These are phyloP conservation scores for Ramaria sp. DNA, from an alignment of 768 basidiomycete genomes.

Conservation along the genomic window DNA sequence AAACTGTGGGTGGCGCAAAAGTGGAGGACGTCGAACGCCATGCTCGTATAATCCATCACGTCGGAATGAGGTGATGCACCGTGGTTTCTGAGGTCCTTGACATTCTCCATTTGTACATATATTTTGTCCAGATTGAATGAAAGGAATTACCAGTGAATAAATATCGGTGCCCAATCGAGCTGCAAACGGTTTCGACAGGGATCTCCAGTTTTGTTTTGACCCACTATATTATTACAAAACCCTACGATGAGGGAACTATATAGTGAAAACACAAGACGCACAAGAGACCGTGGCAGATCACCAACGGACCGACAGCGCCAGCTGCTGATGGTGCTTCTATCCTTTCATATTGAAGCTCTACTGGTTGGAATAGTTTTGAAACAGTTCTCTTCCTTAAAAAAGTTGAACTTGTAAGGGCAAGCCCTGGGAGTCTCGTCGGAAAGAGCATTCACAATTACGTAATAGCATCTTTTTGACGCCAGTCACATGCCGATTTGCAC, in stretches of 20 bases:
- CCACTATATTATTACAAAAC: conserved; percentile 36
- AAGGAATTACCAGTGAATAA: conserved; percentile 48
- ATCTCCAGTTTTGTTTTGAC: conserved; percentile 83
- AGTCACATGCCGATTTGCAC: conserved; percentile 68
- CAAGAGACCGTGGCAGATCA: conserved; percentile 60
- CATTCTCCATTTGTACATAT: background rate
- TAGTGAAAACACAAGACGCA: conserved; percentile 21
- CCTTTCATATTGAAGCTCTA: conserved; percentile 8
- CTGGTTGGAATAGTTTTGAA: background rate
- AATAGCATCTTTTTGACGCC: background rate
- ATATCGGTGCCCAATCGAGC: conserved; percentile 53
- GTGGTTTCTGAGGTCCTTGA: conserved; percentile 82
- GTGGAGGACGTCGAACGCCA: conserved; percentile 68
- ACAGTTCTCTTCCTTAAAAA: background rate
- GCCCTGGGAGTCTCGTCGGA: too few relatives aligned
- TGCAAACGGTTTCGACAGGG: conserved; percentile 67
- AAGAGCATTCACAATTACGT: background rate
- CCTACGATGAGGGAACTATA: too few relatives aligned
- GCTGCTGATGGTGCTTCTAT: background rate
- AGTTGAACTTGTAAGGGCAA: too few relatives aligned
- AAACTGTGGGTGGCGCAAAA: conserved; percentile 49
- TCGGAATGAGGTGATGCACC: conserved; percentile 67
- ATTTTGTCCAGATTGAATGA: background rate
- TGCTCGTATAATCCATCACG: conserved; percentile 65
- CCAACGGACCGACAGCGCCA: conserved; percentile 22